Base-by-base conservation (phyloP, 495 filamentous ascomycete genomes). In the Neurospora tetrasperma region DNA sequence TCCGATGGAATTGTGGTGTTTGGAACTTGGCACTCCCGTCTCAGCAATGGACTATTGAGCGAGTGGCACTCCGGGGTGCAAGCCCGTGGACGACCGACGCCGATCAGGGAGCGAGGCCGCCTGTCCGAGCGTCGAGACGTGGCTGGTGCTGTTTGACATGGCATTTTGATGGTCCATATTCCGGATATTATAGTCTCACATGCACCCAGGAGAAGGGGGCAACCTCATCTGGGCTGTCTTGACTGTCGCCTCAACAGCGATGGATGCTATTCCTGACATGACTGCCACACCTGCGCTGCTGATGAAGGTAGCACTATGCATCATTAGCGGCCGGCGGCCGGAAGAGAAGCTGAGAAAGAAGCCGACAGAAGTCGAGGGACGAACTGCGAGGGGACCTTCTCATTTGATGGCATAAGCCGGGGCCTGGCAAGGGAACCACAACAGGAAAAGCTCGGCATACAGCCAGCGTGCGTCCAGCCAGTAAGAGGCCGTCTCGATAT, bases 301-400 rank as follows among this genome's bases (percentile, higher is more conserved):
- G 54, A 35, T 18, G 54, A 66, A 27, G 54, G 54, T 66, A 35
- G 54, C 54, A 66, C 54, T 66, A 66, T 66, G 54, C 27, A 69
- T 75, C 39, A 69, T 31, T 27, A 16, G 43, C 38, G 54, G 71
- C 71, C 18, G 68, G 43, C 38, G 54, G 71, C 71, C 18, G 68
- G 39, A 70, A 42, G 27, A 74, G 42, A 46, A 76, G 77, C 74
- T 77, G 77, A 72, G 69, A 46, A 59, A 80, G 79, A 80, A 80
- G 69, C 75, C 73, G 68, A 80, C 44, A 76, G 79, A 80, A 80
- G 73, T 18, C 20, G 69, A 78, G 72, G 75, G 78, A 78, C 73
- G 27, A 62, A 18, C 74, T 73, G 72, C 69, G 70, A 76, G 9
- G 16, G 70, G 54, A 44, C 42, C 69, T 73, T 62, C 27, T 12